Evolutionary conservation across 1,139 yeast genomes (phyloP), one percentile per base, ranked within the genome.

Genomic region (Hyphopichia fennica): DNA sequence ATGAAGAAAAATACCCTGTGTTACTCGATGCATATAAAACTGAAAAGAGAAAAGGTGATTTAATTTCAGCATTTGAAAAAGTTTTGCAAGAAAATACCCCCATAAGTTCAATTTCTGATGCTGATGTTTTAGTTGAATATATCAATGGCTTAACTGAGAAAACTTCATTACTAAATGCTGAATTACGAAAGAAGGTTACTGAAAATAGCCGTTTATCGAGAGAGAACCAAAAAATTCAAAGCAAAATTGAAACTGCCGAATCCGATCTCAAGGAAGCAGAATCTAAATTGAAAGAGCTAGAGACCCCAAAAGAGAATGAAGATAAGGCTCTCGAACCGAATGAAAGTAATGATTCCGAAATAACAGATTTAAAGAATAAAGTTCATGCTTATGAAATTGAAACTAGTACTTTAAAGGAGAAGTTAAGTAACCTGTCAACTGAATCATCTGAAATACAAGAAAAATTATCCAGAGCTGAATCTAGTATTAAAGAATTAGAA

Each of bases 1-100:
- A 90, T 60, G 98, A 93, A 61, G 87, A 86, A 44, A 88, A 88
- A 57, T 91, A 90, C 58, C 98, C 97, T 0, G 65, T 82, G 17
- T 69, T 91, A 14, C 73, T 89, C 39, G 86, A 85, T 38, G 97
- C 98, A 0, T 91, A 87, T 65, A 87, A 89, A 57, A 69, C 76
- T 1, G 97, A 90, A 58, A 89, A 87, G 66, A 71, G 77, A 37
- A 86, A 84, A 52, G 68, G 77, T 2, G 84, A 80, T 39, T 71
- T 84, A 41, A 76, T 90, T n/a, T 67, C 60, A 8, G 58, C 72
- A 1, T 86, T 91, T 54, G 96, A 90, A 57, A 81, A 72, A 46
- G 78, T 87, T 11, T 66, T 93, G 47, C 76, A 78, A 41, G 97
- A 93, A 51, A 66, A 81, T 52, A 91, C 98, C 0, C 98, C 98